These are phyloP conservation scores for Russula foetens DNA, from an alignment of 768 basidiomycete genomes.

Conservation along the genomic window DNA sequence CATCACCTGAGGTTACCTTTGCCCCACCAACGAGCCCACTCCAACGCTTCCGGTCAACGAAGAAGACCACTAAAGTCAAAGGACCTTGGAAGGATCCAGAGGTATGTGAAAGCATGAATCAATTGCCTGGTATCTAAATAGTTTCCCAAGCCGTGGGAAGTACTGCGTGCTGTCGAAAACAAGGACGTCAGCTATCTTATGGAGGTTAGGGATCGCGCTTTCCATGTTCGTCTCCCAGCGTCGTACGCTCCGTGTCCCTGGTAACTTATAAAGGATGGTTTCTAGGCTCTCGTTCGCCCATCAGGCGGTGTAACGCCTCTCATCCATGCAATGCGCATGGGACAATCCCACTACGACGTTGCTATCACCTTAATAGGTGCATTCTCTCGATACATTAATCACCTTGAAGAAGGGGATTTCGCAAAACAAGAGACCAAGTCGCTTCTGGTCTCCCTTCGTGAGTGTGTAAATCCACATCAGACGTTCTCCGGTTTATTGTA, in stretches of 20 bases:
- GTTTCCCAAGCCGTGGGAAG: slow-evolving; percentile 44
- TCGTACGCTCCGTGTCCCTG: not conserved
- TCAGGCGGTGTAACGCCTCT: slow-evolving; percentile 83
- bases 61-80: slow-evolving; percentile 15
- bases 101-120: slow-evolving; percentile 2
- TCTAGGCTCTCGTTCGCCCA: slow-evolving; percentile 71
- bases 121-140: not conserved
- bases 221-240: slow-evolving; percentile 47
- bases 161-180: slow-evolving; percentile 78
- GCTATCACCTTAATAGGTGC: slow-evolving; percentile 85
- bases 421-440: slow-evolving; percentile 55
- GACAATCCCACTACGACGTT: slow-evolving; percentile 67
- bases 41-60: slow-evolving; percentile 20
- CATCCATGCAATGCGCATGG: slow-evolving; percentile 83
- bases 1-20: not conserved
- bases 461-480: slow-evolving; percentile 20
- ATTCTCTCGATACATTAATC: slow-evolving; percentile 86
- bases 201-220: slow-evolving; percentile 74
- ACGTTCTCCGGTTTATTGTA: not conserved
- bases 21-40: slow-evolving; percentile 3
- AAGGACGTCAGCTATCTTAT: slow-evolving; percentile 78
- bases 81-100: slow-evolving; percentile 18
- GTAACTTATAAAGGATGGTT: not conserved
- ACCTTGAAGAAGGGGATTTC: slow-evolving; percentile 76
- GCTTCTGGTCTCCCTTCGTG: slow-evolving; percentile 74